phyloP scores from a whole-genome alignment of 2,329 filamentous ascomycete genomes.

The Calonectria pauciramosa region DNA sequence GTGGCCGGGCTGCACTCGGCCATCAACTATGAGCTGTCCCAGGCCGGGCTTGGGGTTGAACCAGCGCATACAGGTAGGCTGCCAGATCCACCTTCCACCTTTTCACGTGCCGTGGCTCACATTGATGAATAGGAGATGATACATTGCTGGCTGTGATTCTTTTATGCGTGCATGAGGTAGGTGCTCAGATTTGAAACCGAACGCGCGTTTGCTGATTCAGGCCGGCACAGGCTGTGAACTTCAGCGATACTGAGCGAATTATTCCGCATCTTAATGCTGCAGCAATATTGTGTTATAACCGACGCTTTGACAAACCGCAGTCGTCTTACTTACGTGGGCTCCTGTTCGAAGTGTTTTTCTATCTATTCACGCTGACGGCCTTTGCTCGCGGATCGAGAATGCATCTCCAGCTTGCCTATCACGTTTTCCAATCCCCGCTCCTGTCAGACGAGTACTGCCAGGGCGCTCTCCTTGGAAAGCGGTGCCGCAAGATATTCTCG shows the following conservation, averaged over 20 bases:
- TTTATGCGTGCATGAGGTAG: not conserved
- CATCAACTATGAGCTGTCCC: not conserved
- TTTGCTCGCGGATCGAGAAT: not conserved
- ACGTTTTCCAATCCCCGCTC: not conserved
- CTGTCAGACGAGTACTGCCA: not conserved
- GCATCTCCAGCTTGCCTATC: not conserved
- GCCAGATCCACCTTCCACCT: not conserved
- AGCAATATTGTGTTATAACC: not conserved
- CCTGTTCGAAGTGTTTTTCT: not conserved
- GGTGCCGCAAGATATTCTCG: not conserved
- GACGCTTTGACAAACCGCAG: not conserved
- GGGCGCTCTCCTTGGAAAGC: not conserved
- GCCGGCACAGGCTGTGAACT: not conserved
- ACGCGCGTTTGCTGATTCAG: not conserved
- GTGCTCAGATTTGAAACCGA: not conserved
- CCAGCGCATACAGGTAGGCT: not conserved
- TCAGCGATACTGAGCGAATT: not conserved
- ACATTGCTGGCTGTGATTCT: not conserved
- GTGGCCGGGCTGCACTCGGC: not conserved
- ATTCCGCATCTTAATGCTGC: constrained; percentile 2
- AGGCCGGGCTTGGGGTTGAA: not conserved
- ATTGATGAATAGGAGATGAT: not conserved
- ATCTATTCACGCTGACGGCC: not conserved
- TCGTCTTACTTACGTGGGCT: not conserved
- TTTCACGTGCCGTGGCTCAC: too few species aligned